Evolutionary conservation across 2,329 filamentous ascomycete genomes (phyloP).

Genomic region (Hymenoscyphus scutula): DNA sequence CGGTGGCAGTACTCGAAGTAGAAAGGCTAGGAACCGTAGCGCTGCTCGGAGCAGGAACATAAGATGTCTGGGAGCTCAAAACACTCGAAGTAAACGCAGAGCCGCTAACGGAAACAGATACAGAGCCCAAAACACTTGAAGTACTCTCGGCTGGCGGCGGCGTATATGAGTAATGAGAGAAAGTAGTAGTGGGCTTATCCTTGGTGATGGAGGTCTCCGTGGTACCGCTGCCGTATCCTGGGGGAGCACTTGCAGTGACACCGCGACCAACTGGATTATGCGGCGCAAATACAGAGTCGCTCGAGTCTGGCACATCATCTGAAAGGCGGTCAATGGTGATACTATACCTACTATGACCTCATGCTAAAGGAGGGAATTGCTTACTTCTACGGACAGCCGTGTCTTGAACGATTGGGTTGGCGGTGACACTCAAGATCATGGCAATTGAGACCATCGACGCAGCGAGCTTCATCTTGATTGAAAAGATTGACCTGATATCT

Average conservation of each 20-base stretch:
- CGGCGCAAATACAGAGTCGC: too few relatives aligned
- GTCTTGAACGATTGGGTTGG: neutral
- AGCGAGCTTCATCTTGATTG: slow-evolving; percentile 2
- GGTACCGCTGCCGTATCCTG: neutral
- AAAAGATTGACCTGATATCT: neutral
- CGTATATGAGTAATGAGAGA: neutral
- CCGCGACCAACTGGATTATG: neutral
- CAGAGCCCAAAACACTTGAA: neutral
- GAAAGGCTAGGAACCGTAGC: neutral
- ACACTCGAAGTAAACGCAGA: neutral
- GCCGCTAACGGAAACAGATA: neutral
- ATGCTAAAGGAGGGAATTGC: too few relatives aligned
- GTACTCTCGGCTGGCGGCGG: neutral
- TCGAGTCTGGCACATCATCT: too few relatives aligned
- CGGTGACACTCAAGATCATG: slow-evolving; percentile 3
- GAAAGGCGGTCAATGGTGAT: too few relatives aligned
- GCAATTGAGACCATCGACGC: neutral
- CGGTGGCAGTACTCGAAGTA: neutral
- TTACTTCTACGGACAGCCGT: neutral
- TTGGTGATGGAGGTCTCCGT: too few relatives aligned
- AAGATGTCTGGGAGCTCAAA: neutral
- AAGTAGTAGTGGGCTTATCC: too few relatives aligned
- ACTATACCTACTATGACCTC: too few relatives aligned
- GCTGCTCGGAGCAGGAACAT: neutral
- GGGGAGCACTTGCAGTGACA: neutral